Evolutionary conservation across 2,329 filamentous ascomycete species (phyloP).

Genomic region (Chlorencoelia australis): DNA sequence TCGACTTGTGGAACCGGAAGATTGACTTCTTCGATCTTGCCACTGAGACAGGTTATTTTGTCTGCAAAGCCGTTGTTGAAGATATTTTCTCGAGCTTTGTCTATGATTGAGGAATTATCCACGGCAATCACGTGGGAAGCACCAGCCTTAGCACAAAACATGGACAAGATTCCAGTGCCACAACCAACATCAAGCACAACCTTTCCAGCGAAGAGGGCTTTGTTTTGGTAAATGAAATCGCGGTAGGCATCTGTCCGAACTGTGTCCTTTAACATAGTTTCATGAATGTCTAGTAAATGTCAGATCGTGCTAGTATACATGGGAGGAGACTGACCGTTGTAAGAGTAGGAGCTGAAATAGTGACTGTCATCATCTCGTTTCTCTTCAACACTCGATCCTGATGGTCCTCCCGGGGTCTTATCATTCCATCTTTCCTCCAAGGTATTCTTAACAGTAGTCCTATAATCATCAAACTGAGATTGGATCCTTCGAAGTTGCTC

Average conservation of each 20-base stretch:
- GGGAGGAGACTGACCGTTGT: constrained; percentile 42
- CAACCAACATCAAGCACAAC: constrained; percentile 87
- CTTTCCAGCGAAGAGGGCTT: constrained; percentile 76
- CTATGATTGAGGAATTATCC: constrained; percentile 83
- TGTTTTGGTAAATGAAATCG: constrained; percentile 90
- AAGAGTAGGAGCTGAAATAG: constrained; percentile 56
- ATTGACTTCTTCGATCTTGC: constrained; percentile 78
- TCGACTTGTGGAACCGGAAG: constrained; percentile 75
- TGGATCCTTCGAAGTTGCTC: constrained; percentile 30
- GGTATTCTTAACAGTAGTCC: constrained; percentile 30
- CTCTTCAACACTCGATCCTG: constrained; percentile 18
- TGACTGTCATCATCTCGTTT: constrained; percentile 44
- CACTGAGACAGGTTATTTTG: constrained; percentile 68
- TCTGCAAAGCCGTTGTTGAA: constrained; percentile 68
- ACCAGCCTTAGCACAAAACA: constrained; percentile 89
- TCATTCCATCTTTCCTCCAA: constrained; percentile 31
- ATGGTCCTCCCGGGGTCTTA: constrained; percentile 26
- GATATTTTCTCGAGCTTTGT: constrained; percentile 76
- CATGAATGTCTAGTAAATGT: constrained; percentile 64
- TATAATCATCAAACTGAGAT: constrained; percentile 32
- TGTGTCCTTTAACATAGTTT: constrained; percentile 88
- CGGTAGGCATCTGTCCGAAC: constrained; percentile 86
- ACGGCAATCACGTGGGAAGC: constrained; percentile 82
- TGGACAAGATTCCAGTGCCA: constrained; percentile 76
- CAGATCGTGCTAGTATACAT: constrained; percentile 3